These are phyloP conservation scores for Thraustotheca clavata DNA, from an alignment of 352 stramenopile genomes.

Conservation along the genomic window DNA sequence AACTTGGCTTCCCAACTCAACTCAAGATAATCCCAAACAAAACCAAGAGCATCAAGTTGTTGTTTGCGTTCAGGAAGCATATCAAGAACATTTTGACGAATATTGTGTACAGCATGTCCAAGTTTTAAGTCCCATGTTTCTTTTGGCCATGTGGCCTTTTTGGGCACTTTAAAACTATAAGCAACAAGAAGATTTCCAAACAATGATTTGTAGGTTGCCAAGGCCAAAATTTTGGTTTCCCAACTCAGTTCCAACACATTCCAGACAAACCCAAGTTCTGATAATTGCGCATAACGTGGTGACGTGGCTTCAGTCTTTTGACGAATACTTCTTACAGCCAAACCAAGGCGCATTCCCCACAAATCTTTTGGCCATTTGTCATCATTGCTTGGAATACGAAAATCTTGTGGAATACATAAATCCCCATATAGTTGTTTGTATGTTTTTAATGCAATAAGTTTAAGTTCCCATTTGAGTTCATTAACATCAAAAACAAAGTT, in stretches of 20 bases:
- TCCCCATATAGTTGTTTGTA: constrained; percentile 81
- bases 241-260: constrained; percentile 68
- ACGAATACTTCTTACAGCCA: constrained; percentile 84
- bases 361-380: constrained; percentile 69
- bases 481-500: constrained; percentile 24
- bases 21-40: constrained; percentile 57
- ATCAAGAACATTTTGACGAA: constrained; percentile 56
- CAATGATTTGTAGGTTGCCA: constrained; percentile 47
- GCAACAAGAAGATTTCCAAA: constrained; percentile 51
- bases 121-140: constrained; percentile 46
- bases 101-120: constrained; percentile 52
- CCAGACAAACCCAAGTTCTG: constrained; percentile 90
- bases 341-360: constrained; percentile 77
- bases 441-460: constrained; percentile 62
- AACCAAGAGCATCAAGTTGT: constrained; percentile 50
- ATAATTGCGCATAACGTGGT: constrained; percentile 59
- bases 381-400: constrained; percentile 66
- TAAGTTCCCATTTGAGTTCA: constrained; percentile 19
- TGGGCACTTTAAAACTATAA: constrained; percentile 52
- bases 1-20: constrained; percentile 62
- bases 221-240: constrained; percentile 58
- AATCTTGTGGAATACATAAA: constrained; percentile 89
- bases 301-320: constrained; percentile 34
- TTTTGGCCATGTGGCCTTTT: constrained; percentile 35
- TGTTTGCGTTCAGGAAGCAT: constrained; percentile 30